Percentiles rank a stretch among this genome's conserved stretches.
These are phyloP conservation scores for Sutorius eximius DNA, from an alignment of 1,284 basidiomycete species.

Conservation along the genomic window DNA sequence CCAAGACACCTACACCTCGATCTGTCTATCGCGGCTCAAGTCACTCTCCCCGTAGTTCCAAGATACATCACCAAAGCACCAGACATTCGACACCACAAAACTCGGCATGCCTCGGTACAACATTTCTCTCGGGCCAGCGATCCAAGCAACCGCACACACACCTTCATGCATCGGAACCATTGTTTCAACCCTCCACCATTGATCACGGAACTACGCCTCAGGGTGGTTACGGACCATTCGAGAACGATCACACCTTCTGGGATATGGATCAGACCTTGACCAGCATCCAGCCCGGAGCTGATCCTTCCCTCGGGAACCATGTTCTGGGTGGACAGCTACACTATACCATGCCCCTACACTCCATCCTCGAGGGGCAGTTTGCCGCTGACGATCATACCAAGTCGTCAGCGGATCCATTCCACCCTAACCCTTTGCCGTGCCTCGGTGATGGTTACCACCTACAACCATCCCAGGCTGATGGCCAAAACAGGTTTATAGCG, in stretches of 20 bases:
- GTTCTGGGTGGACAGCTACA: constrained; percentile 4
- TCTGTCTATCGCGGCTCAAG: constrained; percentile 1
- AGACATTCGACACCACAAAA: constrained; percentile 3
- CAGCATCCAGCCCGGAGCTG: background rate
- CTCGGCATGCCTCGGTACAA: background rate
- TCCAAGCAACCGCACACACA: background rate
- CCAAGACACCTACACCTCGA: constrained; percentile 2
- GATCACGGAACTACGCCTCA: background rate
- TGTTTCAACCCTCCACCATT: background rate
- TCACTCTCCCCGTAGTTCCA: background rate
- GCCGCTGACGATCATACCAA: background rate
- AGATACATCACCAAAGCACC: background rate
- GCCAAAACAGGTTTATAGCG: background rate
- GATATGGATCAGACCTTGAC: background rate
- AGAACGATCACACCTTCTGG: constrained; percentile 4
- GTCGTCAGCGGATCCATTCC: background rate
- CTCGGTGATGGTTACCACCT: background rate
- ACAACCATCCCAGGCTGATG: constrained; percentile 6
- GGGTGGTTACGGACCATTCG: background rate
- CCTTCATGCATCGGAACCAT: background rate
- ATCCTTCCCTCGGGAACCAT: background rate
- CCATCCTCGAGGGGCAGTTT: constrained; percentile 11
- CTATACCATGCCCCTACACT: background rate
- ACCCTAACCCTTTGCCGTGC: background rate
- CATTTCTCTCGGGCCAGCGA: background rate